These are phyloP conservation scores for Brassica cretica DNA, from an alignment of 345 rosid genomes.

Conservation along the genomic window DNA sequence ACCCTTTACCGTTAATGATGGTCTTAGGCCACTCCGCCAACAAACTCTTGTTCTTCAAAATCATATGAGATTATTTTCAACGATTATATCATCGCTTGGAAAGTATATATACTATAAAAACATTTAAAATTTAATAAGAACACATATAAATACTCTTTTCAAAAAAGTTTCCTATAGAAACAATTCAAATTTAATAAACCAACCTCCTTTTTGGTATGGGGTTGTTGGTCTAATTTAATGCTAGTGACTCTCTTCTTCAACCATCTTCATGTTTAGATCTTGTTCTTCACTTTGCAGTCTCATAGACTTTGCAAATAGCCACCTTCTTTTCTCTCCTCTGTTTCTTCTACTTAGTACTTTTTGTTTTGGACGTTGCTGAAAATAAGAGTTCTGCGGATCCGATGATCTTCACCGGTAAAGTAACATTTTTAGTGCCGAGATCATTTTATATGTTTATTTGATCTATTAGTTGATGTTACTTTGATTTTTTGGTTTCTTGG, in stretches of 20 bases:
- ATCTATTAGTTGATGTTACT: background rate
- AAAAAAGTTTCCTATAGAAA: conserved; percentile 15
- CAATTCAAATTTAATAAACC: conserved; percentile 53
- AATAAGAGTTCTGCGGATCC: conserved; percentile 3
- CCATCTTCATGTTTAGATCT: conserved; percentile 41
- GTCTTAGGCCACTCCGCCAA: background rate
- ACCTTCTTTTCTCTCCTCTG: conserved; percentile 15
- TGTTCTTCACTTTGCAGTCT: conserved; percentile 32
- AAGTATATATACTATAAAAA: background rate
- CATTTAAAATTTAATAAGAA: conserved; percentile 47
- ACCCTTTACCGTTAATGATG: no score
- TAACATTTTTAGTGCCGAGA: background rate
- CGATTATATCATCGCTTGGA: background rate
- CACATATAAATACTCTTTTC: background rate
- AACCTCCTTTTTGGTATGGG: conserved; percentile 59
- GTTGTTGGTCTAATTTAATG: conserved; percentile 85
- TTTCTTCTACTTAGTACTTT: conserved; percentile 3
- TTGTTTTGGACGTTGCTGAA: background rate
- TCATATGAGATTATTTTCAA: background rate
- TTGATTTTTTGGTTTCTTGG: background rate
- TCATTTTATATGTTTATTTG: background rate
- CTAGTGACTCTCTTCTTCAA: conserved; percentile 37
- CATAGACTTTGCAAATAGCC: conserved; percentile 16
- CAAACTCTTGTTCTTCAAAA: conserved; percentile 3
- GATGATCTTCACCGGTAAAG: background rate